Conservation (phyloP, 1,139 yeast species). For the Yamadazyma siamensis region DNA sequence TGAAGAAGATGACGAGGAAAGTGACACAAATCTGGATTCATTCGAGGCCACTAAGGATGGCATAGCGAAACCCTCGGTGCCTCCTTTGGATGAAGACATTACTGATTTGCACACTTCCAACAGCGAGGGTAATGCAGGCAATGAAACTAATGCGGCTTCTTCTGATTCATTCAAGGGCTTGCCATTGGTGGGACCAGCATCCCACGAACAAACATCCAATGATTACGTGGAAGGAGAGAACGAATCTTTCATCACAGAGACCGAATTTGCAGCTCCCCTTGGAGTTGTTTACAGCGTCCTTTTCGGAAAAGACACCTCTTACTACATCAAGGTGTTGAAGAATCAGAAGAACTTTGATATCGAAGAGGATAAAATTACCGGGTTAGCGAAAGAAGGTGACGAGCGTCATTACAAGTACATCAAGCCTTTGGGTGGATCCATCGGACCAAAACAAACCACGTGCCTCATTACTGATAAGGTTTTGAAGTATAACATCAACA, state of each 20-base stretch:
- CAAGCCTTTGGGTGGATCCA: conserved; percentile 77
- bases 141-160: conserved; percentile 2
- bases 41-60: conserved; percentile 5
- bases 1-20: conserved; percentile 3
- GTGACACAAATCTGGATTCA: not conserved
- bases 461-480: conserved; percentile 75
- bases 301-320: conserved; percentile 70
- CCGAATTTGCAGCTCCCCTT: conserved; percentile 66
- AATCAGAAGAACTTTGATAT: conserved; percentile 74
- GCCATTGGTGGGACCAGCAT: conserved; percentile 35
- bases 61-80: not conserved
- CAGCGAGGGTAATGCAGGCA: conserved; percentile 3
- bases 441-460: conserved; percentile 93
- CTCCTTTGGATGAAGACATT: not conserved
- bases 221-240: conserved; percentile 50
- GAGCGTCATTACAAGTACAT: conserved; percentile 65
- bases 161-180: conserved; percentile 28
- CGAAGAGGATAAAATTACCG: conserved; percentile 47
- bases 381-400: conserved; percentile 25
- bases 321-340: conserved; percentile 52
- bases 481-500: conserved; percentile 59
- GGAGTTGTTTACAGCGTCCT: conserved; percentile 71
- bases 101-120: not conserved
- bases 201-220: conserved; percentile 35
- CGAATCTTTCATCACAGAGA: conserved; percentile 65